phyloP scores from a whole-genome alignment of 257 asterid genomes.

The Schizonepeta tenuifolia region DNA sequence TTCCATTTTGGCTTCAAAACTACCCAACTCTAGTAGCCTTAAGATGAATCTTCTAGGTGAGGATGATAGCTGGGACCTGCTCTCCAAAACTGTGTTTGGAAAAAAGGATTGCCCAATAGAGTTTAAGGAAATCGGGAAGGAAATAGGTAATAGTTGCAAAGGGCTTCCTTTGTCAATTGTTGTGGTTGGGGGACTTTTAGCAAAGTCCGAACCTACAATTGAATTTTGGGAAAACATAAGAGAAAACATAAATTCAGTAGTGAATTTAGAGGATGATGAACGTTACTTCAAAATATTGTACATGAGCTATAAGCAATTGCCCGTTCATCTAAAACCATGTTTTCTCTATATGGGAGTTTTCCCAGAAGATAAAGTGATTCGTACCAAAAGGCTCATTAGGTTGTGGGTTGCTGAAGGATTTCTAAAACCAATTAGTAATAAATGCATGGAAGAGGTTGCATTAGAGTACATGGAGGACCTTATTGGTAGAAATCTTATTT shows the following conservation, averaged over 20 bases:
- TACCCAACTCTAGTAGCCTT: not conserved
- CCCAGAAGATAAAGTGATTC: slow-evolving; percentile 4
- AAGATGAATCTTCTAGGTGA: slow-evolving; percentile 22
- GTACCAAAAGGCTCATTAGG: slow-evolving; percentile 6
- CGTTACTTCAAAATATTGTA: not conserved
- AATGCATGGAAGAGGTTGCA: not conserved
- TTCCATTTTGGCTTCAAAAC: not conserved
- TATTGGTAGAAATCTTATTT: too few relatives aligned
- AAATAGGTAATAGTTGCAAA: slow-evolving; percentile 26
- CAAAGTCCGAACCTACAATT: not conserved
- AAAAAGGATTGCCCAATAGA: slow-evolving; percentile 24
- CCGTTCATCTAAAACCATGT: too few relatives aligned
- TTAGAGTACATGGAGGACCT: not conserved
- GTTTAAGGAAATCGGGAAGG: slow-evolving; percentile 20
- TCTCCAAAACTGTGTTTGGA: slow-evolving; percentile 21
- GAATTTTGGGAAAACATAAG: slow-evolving; percentile 1
- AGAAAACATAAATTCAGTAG: not conserved
- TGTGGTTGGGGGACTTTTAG: slow-evolving; percentile 35
- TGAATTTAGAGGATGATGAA: slow-evolving; percentile 16
- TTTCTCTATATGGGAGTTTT: slow-evolving; percentile 14
- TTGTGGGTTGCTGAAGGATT: slow-evolving; percentile 27
- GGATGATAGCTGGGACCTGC: slow-evolving; percentile 32
- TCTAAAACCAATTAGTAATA: not conserved
- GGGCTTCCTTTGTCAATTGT: slow-evolving; percentile 40
- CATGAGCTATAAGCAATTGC: too few relatives aligned